phyloP scores from a whole-genome alignment of 306 rosid genomes.

The Coriaria nepalensis region DNA sequence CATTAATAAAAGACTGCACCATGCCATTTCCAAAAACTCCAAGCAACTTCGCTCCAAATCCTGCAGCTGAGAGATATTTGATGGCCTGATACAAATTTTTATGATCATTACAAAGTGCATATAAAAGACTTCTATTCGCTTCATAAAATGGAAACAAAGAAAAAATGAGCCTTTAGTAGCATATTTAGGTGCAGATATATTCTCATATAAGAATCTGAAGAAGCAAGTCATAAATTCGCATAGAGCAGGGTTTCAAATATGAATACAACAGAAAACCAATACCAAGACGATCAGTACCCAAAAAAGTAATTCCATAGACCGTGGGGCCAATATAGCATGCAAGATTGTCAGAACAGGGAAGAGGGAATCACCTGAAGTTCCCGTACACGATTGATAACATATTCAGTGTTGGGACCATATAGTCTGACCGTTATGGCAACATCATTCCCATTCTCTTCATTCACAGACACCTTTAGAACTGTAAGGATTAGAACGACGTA shows the following conservation, averaged over 20 bases:
- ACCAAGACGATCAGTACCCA: no score
- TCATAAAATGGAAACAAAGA: conserved; percentile 15
- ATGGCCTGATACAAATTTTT: conserved; percentile 52
- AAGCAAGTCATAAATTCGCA: no score
- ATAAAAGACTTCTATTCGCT: conserved; percentile 5
- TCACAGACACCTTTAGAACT: conserved; percentile 71
- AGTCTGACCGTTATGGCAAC: conserved; percentile 48
- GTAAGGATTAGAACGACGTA: conserved; percentile 10
- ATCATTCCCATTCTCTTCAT: conserved; percentile 34
- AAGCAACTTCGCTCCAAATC: conserved; percentile 90
- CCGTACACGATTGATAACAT: conserved; percentile 65
- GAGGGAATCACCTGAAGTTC: conserved; percentile 60
- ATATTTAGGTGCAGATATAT: no score
- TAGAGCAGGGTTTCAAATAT: no score
- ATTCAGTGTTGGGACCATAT: conserved; percentile 86
- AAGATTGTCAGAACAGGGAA: neutral
- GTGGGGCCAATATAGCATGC: neutral
- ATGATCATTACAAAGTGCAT: conserved; percentile 13
- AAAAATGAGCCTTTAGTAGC: conserved; percentile 10
- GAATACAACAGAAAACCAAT: no score
- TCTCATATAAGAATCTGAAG: no score
- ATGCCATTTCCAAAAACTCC: conserved; percentile 82
- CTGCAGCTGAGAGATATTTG: conserved; percentile 82
- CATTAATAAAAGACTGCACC: conserved; percentile 82
- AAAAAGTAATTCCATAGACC: no score